These are phyloP conservation scores for Chalciporus chontae DNA, from an alignment of 768 basidiomycete species.

Conservation along the genomic window DNA sequence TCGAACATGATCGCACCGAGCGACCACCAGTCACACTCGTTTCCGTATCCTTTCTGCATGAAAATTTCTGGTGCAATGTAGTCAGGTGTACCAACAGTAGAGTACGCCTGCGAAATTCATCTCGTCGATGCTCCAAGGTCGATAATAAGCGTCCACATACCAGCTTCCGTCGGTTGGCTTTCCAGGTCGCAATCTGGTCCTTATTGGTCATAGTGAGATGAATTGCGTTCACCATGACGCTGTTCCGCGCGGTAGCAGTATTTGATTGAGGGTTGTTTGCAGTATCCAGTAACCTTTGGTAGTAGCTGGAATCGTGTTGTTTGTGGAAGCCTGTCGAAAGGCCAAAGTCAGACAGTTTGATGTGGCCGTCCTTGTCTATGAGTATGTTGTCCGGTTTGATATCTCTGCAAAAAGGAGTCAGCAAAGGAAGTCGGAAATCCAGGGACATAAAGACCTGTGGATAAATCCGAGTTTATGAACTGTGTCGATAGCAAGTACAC, in stretches of 20 bases:
- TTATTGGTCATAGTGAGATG: slow-evolving; percentile 93
- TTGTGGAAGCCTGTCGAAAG: slow-evolving; percentile 99
- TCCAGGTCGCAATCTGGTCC: slow-evolving; percentile 96
- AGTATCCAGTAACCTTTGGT: slow-evolving; percentile 80
- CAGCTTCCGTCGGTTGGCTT: slow-evolving; percentile 94
- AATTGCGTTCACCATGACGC: slow-evolving; percentile 96
- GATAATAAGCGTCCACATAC: slow-evolving; percentile 40
- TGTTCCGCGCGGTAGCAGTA: slow-evolving; percentile 66
- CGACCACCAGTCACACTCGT: slow-evolving; percentile 99
- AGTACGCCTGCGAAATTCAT: slow-evolving; percentile 68
- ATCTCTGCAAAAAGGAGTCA: slow-evolving; percentile 52
- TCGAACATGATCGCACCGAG: slow-evolving; percentile 99
- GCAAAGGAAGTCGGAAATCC: neutral
- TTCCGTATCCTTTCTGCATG: slow-evolving; percentile 93
- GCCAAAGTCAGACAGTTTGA: slow-evolving; percentile 98
- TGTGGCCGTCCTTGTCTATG: slow-evolving; percentile 89
- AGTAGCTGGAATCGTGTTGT: slow-evolving; percentile 94
- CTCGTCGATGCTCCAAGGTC: neutral
- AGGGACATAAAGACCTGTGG: slow-evolving; percentile 59
- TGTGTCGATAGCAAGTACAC: slow-evolving; percentile 94
- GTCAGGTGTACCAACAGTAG: slow-evolving; percentile 96
- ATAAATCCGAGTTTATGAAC: slow-evolving; percentile 98
- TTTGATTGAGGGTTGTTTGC: slow-evolving; percentile 44
- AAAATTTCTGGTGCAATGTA: slow-evolving; percentile 98
- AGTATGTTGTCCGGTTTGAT: slow-evolving; percentile 98